Conservation (phyloP, 441 rosid species). For the Pelargonium australe region DNA sequence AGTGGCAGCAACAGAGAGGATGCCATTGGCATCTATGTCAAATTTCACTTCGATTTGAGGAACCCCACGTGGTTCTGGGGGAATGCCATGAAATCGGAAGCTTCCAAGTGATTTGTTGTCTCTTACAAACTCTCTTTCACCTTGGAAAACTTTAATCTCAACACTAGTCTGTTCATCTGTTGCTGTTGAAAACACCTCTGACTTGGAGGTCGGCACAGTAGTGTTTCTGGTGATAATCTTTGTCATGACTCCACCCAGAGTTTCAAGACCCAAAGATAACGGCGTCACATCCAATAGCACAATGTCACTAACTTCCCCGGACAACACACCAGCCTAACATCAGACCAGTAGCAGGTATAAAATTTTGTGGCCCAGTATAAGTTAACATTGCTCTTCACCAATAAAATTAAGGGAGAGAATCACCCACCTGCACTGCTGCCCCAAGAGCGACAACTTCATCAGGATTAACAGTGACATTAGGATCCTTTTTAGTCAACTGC, state of each 20-base stretch:
- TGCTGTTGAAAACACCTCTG: slow-evolving; percentile 91
- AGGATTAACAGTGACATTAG: slow-evolving; percentile 86
- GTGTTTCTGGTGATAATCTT: slow-evolving; percentile 86
- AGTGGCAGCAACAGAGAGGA: slow-evolving; percentile 71
- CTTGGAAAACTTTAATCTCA: slow-evolving; percentile 88
- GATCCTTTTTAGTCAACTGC: slow-evolving; percentile 82
- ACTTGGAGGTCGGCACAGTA: slow-evolving; percentile 85
- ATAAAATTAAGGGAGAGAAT: background rate
- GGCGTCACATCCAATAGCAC: slow-evolving; percentile 88
- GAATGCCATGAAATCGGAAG: slow-evolving; percentile 86
- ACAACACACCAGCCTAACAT: slow-evolving; percentile 62
- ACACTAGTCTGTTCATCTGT: slow-evolving; percentile 97
- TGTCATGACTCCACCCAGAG: slow-evolving; percentile 95
- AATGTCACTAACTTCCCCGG: slow-evolving; percentile 92
- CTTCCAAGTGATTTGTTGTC: slow-evolving; percentile 93
- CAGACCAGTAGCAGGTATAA: background rate
- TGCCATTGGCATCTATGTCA: slow-evolving; percentile 93
- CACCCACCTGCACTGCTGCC: slow-evolving; percentile 89
- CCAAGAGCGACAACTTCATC: slow-evolving; percentile 95
- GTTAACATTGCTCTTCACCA: background rate
- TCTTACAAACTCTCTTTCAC: slow-evolving; percentile 90
- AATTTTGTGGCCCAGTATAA: background rate
- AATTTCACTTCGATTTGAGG: slow-evolving; percentile 93
- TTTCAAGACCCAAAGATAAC: slow-evolving; percentile 83
- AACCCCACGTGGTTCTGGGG: slow-evolving; percentile 91